phyloP scores from a whole-genome alignment of 208 protist species.

The Perkinsela sp. region DNA sequence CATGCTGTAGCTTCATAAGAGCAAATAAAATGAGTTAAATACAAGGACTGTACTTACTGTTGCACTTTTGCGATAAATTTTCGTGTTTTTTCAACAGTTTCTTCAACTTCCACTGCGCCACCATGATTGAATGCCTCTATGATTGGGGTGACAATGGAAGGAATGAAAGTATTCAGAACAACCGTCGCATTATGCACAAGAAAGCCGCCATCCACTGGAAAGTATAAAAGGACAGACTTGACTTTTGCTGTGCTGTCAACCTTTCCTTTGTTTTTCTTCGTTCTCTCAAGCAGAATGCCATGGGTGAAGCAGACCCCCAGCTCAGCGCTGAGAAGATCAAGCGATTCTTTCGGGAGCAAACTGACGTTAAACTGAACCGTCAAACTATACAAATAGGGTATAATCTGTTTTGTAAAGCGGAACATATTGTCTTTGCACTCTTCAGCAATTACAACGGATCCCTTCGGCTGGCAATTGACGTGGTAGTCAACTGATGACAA shows the following conservation, averaged over 20 bases:
- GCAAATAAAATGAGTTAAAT: too few relatives aligned
- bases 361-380: constrained; percentile 53
- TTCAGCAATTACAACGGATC: not conserved
- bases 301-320: constrained; percentile 12
- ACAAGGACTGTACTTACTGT: too few relatives aligned
- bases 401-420: constrained; percentile 22
- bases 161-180: constrained; percentile 45
- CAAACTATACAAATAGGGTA: constrained; percentile 46
- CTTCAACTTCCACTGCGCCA: constrained; percentile 23
- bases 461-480: constrained; percentile 27
- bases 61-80: constrained; percentile 23
- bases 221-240: constrained; percentile 47
- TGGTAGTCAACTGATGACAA: constrained; percentile 38
- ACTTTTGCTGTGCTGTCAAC: constrained; percentile 53
- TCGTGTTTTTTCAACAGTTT: constrained; percentile 40
- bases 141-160: constrained; percentile 28
- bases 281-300: constrained; percentile 55
- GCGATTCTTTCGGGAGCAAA: constrained; percentile 1
- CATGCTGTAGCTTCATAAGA: too few relatives aligned
- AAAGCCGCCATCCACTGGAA: constrained; percentile 41
- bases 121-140: constrained; percentile 44
- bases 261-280: constrained; percentile 34
- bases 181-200: constrained; percentile 43
- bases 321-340: constrained; percentile 18
- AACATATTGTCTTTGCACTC: constrained; percentile 43